phyloP scores from a whole-genome alignment of 768 basidiomycete species.

The Porphyrellus cyaneotinctus region DNA sequence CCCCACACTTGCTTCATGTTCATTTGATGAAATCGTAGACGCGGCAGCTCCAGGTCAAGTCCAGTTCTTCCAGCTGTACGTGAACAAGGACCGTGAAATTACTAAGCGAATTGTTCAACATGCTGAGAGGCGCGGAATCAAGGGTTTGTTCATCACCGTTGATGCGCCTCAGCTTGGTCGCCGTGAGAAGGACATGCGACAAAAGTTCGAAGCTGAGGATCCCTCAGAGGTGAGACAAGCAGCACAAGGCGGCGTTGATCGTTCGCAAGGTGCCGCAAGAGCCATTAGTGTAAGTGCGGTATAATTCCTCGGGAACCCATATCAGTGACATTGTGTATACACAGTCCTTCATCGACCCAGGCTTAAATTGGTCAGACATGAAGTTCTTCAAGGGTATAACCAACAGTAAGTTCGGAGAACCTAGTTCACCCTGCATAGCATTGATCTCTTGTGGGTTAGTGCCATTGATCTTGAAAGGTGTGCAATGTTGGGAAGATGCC shows the following conservation, averaged over 20 bases:
- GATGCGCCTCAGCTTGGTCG: constrained; percentile 96
- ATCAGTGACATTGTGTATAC: neutral
- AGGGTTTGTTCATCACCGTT: constrained; percentile 93
- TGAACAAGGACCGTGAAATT: constrained; percentile 84
- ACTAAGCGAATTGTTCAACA: constrained; percentile 86
- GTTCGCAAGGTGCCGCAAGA: constrained; percentile 87
- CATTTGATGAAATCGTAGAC: constrained; percentile 94
- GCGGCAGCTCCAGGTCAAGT: constrained; percentile 73
- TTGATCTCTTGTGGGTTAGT: constrained; percentile 41
- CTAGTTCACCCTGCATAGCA: neutral
- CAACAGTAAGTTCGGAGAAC: constrained; percentile 39
- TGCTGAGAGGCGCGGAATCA: constrained; percentile 87
- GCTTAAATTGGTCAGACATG: constrained; percentile 70
- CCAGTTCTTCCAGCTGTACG: constrained; percentile 85
- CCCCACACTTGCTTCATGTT: constrained; percentile 91
- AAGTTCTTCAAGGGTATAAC: constrained; percentile 75
- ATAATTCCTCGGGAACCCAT: neutral
- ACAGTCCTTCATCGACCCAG: constrained; percentile 93
- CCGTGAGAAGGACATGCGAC: constrained; percentile 94
- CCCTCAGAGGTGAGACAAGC: constrained; percentile 41
- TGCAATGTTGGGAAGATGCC: constrained; percentile 88
- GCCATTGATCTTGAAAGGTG: constrained; percentile 89
- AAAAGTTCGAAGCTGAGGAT: constrained; percentile 83
- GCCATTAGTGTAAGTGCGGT: constrained; percentile 75
- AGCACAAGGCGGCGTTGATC: constrained; percentile 56